phyloP scores from a whole-genome alignment of 768 basidiomycete species.

The Tylopilus rubrobrunneus region DNA sequence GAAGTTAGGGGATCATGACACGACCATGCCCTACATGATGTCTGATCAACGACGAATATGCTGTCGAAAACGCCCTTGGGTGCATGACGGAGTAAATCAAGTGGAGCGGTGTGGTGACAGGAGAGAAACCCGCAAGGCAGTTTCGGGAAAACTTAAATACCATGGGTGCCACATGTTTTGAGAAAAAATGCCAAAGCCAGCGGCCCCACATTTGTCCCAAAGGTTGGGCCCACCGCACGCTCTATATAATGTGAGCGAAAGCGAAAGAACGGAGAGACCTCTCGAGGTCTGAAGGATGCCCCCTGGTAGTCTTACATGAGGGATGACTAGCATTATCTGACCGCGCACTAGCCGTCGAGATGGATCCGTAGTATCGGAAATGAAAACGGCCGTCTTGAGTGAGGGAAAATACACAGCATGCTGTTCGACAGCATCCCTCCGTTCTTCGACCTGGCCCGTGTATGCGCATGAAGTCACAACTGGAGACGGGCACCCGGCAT shows the following conservation, averaged over 20 bases:
- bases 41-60: conserved; percentile 17
- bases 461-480: neutral
- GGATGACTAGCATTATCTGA: neutral
- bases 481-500: neutral
- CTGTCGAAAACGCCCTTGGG: conserved; percentile 8
- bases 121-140: conserved; percentile 11
- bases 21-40: conserved; percentile 17
- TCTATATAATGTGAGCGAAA: conserved; percentile 2
- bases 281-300: conserved; percentile 6
- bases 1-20: neutral
- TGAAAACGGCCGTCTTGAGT: conserved; percentile 10
- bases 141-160: conserved; percentile 21
- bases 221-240: conserved; percentile 19
- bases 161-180: conserved; percentile 16
- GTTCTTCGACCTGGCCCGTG: neutral
- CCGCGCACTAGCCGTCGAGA: conserved; percentile 1
- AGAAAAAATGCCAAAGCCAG: conserved; percentile 15
- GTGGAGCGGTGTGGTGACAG: conserved; percentile 11
- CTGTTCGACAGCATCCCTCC: neutral
- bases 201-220: conserved; percentile 15
- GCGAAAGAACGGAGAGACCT: conserved; percentile 3
- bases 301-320: conserved; percentile 14
- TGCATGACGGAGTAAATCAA: conserved; percentile 14
- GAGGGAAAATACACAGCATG: neutral
- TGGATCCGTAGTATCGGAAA: conserved; percentile 17